Evolutionary conservation across 257 asterid genomes (phyloP), one percentile per base, ranked within the genome.

Genomic region (Solanum chilense): DNA sequence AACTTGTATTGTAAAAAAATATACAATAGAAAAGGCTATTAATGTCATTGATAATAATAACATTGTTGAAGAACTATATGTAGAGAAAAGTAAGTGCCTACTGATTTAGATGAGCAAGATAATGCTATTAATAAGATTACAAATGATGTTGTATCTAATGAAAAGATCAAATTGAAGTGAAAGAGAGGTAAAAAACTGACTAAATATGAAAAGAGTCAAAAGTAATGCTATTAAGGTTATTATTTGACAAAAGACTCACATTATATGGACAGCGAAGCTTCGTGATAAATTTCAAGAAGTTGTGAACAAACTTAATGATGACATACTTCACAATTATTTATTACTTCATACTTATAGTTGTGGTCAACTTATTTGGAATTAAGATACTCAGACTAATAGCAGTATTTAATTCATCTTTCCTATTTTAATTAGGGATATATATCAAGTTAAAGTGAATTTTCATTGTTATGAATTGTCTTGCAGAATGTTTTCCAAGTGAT

Each of bases 241-340:
- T 56, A 33, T 9, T 45, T 0, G 6, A 27, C 27, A 13, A 9
- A 56, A 82, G 71, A 8, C 41, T 13, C 5, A 10, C n/a, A 81
- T 84, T 0, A 62, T 84, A 56, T 90, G 90, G 88, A 88, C 86
- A 3, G 2, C 1, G 7, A 87, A 86, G 7, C 87, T 90, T n/a
- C 92, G 88, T 60, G 42, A 29, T 0, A 90, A 84, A 45, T 88
- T 90, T 47, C 58, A 78, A 74, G n/a, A 68, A 14, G 89, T 69
- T 42, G 88, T 78, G 3, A 4, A 23, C 8, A 47, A 88, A 5
- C 7, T 35, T 35, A 35, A 5, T 35, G 5, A 3, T 33, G 35
- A 0, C 4, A 31, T 9, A 70, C 44, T 70, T 70, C 44, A 70
- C 42, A 69, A 60, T 4, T 60, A 60, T 8, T 11, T 60, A 21